Base-by-base conservation (phyloP, 176 grass and related monocot species). In the Avena insularis region DNA sequence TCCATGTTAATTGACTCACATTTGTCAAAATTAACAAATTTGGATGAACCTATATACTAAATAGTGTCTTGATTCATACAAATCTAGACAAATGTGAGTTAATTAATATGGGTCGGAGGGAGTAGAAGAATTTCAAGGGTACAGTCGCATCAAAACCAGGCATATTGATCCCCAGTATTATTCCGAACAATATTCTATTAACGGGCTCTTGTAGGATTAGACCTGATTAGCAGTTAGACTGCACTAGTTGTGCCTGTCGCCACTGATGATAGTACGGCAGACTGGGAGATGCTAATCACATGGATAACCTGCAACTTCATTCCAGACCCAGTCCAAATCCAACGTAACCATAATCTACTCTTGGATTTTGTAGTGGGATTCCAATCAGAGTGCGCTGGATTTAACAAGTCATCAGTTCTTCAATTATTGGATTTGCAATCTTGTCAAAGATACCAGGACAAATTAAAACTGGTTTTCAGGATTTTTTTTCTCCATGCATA, bases 361-460 rank as follows among this genome's bases (percentile, higher is more conserved):
- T 38, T 85, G 31, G 20, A 85, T 66, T 54, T 53, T 33, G 2
- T 55, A 54, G 73, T 78, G 40, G 58, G 78, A 74, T 74, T 88
- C 17, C 63, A 84, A 62, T 79, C 51, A 78, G 16, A 49, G 3
- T 53, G 16, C 20, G 27, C 38, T n/a, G 12, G 20, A 55, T 43
- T 40, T 73, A 64, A 85, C 31, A 33, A 56, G 61, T 69, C 8
- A 50, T 33, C 68, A 23, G 11, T 55, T 71, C 20, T 59, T 82
- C 60, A 86, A 62, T 69, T 60, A 62, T 69, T 69, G 11, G 74
- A 79, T 72, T 65, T 55, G 54, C 31, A 79, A 79, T 90, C 72
- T 86, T 78, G 67, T 90, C 71, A 71, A 51, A 86, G 72, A 86
- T 90, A 82, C 17, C 10, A 19, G 59, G 38, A 68, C 25, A 90